Evolutionary conservation across 192 early-diverging fungal species (phyloP), one percentile per base, ranked within the genome.

Genomic region (Coemansia sp.): DNA sequence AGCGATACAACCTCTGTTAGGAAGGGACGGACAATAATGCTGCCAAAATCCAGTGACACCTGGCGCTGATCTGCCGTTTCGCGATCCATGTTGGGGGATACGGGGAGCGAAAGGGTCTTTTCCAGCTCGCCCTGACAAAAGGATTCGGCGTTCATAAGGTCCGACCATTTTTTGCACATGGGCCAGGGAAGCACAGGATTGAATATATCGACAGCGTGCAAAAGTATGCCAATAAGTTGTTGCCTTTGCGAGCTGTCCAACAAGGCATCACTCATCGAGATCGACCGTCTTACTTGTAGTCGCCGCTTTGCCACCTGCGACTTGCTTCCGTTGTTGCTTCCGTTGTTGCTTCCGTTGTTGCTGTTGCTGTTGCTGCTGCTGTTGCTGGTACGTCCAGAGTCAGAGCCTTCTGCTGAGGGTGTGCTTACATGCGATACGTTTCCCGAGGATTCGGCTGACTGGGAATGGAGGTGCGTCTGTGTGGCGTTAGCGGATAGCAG

Each of bases 61-160:
- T 91, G 84, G 36, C 83, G 81, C 62, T 93, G 93, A 25, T 87
- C 84, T 41, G 84, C 76, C 35, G 86, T 77, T 9, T 86, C 74
- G 23, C 91, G 86, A 75, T 95, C 93, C 93, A 95, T 96, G 68
- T 90, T 92, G 11, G 95, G 94, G 0, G 92, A 92, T 8, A 95
- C 78, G 0, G 91, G 92, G 32, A 97, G 67, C 55, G 79, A 73
- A 29, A 89, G 84, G 9, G 74, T 36, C 71, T 90, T 89, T 67
- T 97, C 95, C 41, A 87, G 61, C 35, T 97, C 93, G 15, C 93
- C 93, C 58, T 97, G 95, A 42, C 82, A 59, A 65, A 92, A 92
- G 53, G 95, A 97, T 70, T 97, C 95, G 59, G 85, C 70, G 5
- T 92, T 88, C 9, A 97, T 90, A 53, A 91, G 66, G 76, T 93